These are phyloP conservation scores for Darksidea phi DNA, from an alignment of 495 filamentous ascomycete genomes.

Conservation along the genomic window DNA sequence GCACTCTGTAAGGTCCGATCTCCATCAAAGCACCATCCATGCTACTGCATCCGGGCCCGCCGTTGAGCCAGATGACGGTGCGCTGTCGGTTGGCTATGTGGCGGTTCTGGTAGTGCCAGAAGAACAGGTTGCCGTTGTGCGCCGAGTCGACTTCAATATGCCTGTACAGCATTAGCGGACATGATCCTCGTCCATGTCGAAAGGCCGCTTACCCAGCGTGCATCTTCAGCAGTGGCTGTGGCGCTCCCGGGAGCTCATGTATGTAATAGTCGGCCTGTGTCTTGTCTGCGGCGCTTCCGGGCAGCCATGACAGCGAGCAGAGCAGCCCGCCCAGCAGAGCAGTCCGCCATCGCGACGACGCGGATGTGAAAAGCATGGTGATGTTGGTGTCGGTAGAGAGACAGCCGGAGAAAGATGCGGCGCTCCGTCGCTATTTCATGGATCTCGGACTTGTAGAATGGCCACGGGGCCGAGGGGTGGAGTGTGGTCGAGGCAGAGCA, in stretches of 20 bases:
- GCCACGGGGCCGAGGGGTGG: not conserved
- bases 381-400: not conserved
- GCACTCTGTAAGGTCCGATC: constrained; percentile 86
- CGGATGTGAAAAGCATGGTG: constrained; percentile 23
- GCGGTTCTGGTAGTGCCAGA: constrained; percentile 94
- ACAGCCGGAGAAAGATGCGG: constrained; percentile 11
- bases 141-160: constrained; percentile 86
- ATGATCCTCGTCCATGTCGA: not conserved
- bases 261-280: constrained; percentile 88
- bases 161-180: constrained; percentile 46
- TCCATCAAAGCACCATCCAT: constrained; percentile 98
- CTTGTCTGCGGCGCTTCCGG: constrained; percentile 45
- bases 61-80: constrained; percentile 96
- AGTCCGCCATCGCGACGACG: constrained; percentile 30
- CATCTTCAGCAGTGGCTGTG: constrained; percentile 84
- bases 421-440: constrained; percentile 32
- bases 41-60: constrained; percentile 92
- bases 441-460: not conserved
- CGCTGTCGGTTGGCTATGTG: constrained; percentile 91
- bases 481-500: not conserved
- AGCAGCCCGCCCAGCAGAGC: constrained; percentile 30
- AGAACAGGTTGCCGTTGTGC: constrained; percentile 90
- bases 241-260: constrained; percentile 77
- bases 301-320: constrained; percentile 29
- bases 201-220: constrained; percentile 86